Conservation (phyloP, 2,329 filamentous ascomycete species). For the Colletotrichum musicola region DNA sequence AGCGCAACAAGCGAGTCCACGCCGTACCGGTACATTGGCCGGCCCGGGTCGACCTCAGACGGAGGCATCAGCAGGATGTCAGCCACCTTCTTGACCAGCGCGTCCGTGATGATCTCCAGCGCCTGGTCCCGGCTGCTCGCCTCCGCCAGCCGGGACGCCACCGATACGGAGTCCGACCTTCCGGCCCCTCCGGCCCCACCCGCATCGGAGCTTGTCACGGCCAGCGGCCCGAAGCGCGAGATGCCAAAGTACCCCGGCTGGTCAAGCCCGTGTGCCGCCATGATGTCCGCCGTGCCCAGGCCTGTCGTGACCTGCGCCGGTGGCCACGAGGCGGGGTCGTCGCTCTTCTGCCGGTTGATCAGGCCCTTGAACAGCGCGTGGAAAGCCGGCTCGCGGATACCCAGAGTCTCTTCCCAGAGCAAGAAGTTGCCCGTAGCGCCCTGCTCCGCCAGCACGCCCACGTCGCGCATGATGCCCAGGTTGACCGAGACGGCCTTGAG, state of each 20-base stretch:
- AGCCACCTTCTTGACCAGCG: neutral
- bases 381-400: constrained; percentile 41
- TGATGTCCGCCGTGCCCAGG: neutral
- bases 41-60: neutral
- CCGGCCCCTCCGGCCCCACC: neutral
- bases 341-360: constrained; percentile 24
- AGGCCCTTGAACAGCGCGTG: constrained; percentile 39
- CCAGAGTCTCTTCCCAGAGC: constrained; percentile 39
- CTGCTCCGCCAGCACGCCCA: constrained; percentile 7
- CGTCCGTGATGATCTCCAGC: neutral
- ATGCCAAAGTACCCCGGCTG: constrained; percentile 5
- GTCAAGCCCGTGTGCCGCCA: neutral
- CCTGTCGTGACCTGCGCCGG: neutral
- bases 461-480: constrained; percentile 32
- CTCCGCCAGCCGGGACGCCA: neutral
- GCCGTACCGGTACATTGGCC: constrained; percentile 5
- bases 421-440: neutral
- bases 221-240: neutral
- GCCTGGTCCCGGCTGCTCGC: neutral
- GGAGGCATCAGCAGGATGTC: neutral
- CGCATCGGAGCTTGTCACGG: neutral
- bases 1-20: constrained; percentile 7
- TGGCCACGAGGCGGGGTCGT: neutral
- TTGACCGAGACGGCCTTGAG: constrained; percentile 11
- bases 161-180: neutral